Evolutionary conservation across 768 basidiomycete genomes (phyloP).

Genomic region (Lactarius pseudohatsudake): DNA sequence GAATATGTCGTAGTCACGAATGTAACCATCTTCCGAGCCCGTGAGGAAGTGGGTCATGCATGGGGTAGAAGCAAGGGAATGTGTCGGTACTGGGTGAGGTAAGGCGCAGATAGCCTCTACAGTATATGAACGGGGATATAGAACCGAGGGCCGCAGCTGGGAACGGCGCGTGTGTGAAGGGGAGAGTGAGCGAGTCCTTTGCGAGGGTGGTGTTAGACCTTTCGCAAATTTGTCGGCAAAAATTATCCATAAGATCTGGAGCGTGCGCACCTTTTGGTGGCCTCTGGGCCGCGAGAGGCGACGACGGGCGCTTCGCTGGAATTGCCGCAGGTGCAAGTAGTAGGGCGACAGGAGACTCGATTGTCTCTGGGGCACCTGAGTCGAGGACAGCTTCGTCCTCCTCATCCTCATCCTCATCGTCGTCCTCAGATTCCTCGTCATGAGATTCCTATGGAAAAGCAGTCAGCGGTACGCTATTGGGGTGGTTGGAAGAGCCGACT

Average conservation of each 20-base stretch:
- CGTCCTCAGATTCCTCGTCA: constrained; percentile 36
- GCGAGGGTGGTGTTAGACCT: constrained; percentile 40
- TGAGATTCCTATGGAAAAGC: constrained; percentile 26
- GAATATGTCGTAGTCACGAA: constrained; percentile 91
- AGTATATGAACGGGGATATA: constrained; percentile 62
- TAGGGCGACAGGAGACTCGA: constrained; percentile 42
- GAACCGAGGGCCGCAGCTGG: constrained; percentile 38
- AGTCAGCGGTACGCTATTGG: not conserved
- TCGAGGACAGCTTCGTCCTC: constrained; percentile 57
- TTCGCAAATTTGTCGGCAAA: constrained; percentile 2
- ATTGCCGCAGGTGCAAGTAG: constrained; percentile 33
- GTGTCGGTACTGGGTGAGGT: constrained; percentile 84
- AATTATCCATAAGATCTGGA: not conserved
- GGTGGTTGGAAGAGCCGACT: constrained; percentile 41
- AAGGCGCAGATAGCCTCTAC: constrained; percentile 92
- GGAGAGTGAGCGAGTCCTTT: constrained; percentile 44
- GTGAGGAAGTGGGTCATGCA: constrained; percentile 90
- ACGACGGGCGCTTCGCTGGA: constrained; percentile 35
- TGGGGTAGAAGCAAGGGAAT: constrained; percentile 80
- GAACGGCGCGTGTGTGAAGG: constrained; percentile 56
- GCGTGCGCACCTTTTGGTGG: constrained; percentile 17
- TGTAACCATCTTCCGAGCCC: constrained; percentile 91
- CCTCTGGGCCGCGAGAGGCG: constrained; percentile 31
- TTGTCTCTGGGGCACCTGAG: constrained; percentile 7
- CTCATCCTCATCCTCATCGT: constrained; percentile 41